Evolutionary conservation across 2,329 filamentous ascomycete genomes (phyloP).

Genomic region (Sarocladium kiliense): DNA sequence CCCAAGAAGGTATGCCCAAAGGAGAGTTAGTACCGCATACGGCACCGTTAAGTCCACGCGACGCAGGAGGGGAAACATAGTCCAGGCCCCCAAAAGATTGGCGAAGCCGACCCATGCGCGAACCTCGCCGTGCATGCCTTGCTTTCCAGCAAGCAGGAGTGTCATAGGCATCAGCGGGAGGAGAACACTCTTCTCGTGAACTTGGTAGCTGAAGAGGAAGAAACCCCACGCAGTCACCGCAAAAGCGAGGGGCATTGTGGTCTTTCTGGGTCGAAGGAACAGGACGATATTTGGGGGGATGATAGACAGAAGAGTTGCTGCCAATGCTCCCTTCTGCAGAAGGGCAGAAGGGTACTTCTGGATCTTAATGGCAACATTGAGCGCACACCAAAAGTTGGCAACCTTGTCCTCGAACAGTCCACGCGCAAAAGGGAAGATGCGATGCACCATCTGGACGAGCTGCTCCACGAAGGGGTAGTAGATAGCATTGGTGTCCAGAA

Average conservation of each 20-base stretch:
- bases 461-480: conserved; percentile 76
- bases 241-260: conserved; percentile 73
- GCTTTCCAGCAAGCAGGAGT: conserved; percentile 70
- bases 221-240: conserved; percentile 91
- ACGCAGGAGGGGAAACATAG: conserved; percentile 84
- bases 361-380: conserved; percentile 87
- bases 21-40: conserved; percentile 75
- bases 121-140: conserved; percentile 69
- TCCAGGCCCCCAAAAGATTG: conserved; percentile 86
- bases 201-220: conserved; percentile 96
- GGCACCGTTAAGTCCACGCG: conserved; percentile 80
- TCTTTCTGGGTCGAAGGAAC: conserved; percentile 71
- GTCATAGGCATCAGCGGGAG: conserved; percentile 93
- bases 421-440: conserved; percentile 94
- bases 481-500: conserved; percentile 58
- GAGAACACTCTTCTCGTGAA: conserved; percentile 95
- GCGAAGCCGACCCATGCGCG: conserved; percentile 95
- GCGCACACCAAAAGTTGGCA: conserved; percentile 94
- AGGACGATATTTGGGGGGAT: conserved; percentile 74
- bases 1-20: conserved; percentile 90
- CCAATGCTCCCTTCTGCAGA: conserved; percentile 71
- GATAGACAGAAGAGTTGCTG: conserved; percentile 71
- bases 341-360: conserved; percentile 64
- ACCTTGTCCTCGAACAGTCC: conserved; percentile 98
- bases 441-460: conserved; percentile 76